phyloP scores from a whole-genome alignment of 1,284 basidiomycete genomes.

The Austropuccinia psidii region DNA sequence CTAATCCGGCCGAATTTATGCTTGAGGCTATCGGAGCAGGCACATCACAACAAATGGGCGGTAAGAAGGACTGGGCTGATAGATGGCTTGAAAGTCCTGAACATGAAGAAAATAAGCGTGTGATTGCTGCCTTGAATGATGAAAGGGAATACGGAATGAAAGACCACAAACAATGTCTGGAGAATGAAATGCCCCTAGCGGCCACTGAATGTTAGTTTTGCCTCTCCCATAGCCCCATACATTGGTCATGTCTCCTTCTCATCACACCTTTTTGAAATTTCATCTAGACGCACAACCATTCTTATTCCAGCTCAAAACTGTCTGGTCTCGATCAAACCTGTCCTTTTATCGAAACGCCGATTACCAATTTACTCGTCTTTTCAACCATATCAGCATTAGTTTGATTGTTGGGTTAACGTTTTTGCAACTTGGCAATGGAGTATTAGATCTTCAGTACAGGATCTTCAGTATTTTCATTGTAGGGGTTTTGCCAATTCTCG shows the following conservation, averaged over 20 bases:
- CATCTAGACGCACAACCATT: slow-evolving; percentile 59
- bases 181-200: neutral
- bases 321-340: slow-evolving; percentile 64
- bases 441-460: slow-evolving; percentile 71
- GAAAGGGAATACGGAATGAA: slow-evolving; percentile 49
- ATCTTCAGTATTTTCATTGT: slow-evolving; percentile 58
- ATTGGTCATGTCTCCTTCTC: no score
- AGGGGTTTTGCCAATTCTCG: slow-evolving; percentile 62
- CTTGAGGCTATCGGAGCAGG: slow-evolving; percentile 65
- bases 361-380: slow-evolving; percentile 70
- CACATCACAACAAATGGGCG: slow-evolving; percentile 57
- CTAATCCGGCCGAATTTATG: slow-evolving; percentile 50
- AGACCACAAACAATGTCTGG: slow-evolving; percentile 44
- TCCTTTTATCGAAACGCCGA: slow-evolving; percentile 76
- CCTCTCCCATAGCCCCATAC: neutral
- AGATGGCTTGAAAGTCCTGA: slow-evolving; percentile 55
- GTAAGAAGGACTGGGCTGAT: slow-evolving; percentile 65
- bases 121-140: slow-evolving; percentile 51
- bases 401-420: slow-evolving; percentile 75
- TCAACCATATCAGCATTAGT: slow-evolving; percentile 57
- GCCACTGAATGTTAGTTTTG: neutral
- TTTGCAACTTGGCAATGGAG: slow-evolving; percentile 62
- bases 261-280: no score
- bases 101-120: slow-evolving; percentile 46
- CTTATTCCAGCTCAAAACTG: slow-evolving; percentile 66